phyloP scores from a whole-genome alignment of 1,284 basidiomycete genomes.

The Apiotrichum akiyoshidainum region DNA sequence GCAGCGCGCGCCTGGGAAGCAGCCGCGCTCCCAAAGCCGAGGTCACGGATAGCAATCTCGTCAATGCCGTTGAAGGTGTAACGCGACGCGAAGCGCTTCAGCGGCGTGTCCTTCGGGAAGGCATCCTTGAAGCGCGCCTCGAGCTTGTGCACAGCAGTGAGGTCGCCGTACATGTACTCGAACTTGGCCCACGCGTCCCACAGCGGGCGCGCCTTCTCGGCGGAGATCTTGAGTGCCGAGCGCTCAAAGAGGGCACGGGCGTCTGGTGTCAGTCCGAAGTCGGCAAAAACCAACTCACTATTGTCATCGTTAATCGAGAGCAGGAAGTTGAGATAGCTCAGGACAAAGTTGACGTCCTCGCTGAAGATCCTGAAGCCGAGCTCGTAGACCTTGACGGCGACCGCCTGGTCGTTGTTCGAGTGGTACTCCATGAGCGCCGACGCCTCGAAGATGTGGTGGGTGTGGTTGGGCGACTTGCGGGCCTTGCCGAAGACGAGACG shows the following conservation, averaged over 20 bases:
- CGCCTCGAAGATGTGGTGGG: conserved; percentile 93
- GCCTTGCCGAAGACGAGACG: conserved; percentile 79
- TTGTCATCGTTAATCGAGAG: conserved; percentile 93
- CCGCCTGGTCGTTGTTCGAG: conserved; percentile 76
- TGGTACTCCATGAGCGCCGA: conserved; percentile 95
- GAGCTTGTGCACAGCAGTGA: conserved; percentile 82
- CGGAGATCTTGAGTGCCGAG: conserved; percentile 62
- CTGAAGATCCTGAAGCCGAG: conserved; percentile 83
- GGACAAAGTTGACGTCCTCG: conserved; percentile 78
- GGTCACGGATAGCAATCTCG: conserved; percentile 80
- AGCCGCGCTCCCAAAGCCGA: conserved; percentile 65
- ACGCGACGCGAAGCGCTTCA: conserved; percentile 86
- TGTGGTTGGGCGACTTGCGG: conserved; percentile 74
- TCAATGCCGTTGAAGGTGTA: conserved; percentile 85
- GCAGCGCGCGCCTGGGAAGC: conserved; percentile 26
- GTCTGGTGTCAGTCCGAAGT: conserved; percentile 58
- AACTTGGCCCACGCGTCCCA: conserved; percentile 97
- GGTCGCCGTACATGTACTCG: conserved; percentile 91
- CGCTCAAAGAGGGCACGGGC: conserved; percentile 93
- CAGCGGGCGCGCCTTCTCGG: conserved; percentile 75
- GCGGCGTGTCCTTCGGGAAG: conserved; percentile 80
- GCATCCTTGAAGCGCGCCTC: conserved; percentile 82
- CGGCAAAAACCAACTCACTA: conserved; percentile 53
- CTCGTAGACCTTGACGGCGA: conserved; percentile 91
- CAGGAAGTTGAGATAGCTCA: conserved; percentile 86